These are phyloP conservation scores for Craterostigma plantagineum DNA, from an alignment of 257 asterid genomes.

Conservation along the genomic window DNA sequence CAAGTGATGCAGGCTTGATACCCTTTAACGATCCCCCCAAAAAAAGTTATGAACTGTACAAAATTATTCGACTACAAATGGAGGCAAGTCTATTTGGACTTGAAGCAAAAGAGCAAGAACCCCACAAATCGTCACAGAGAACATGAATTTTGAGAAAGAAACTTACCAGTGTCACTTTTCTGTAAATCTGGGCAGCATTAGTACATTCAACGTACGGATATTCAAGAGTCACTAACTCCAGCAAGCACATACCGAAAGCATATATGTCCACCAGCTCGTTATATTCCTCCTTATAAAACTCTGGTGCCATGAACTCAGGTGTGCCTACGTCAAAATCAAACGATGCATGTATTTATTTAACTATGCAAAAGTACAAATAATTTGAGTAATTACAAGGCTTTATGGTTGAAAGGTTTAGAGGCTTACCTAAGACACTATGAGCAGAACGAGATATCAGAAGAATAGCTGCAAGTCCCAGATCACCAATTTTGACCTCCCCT, in stretches of 20 bases:
- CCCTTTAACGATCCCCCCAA: constrained; percentile 36
- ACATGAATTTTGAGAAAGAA: constrained; percentile 3
- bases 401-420: background rate
- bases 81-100: too few relatives aligned
- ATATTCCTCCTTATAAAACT: constrained; percentile 42
- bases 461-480: constrained; percentile 36
- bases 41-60: background rate
- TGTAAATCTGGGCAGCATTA: constrained; percentile 47
- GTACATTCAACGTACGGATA: constrained; percentile 42
- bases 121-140: too few relatives aligned
- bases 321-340: constrained; percentile 29
- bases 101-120: constrained; percentile 4
- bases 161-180: constrained; percentile 39
- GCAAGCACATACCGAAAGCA: constrained; percentile 47
- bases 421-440: constrained; percentile 40
- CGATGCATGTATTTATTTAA: too few relatives aligned
- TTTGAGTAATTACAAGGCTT: background rate
- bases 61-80: too few relatives aligned
- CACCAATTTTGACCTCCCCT: constrained; percentile 40
- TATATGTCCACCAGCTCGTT: constrained; percentile 39
- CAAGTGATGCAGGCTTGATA: constrained; percentile 86
- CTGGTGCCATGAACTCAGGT: constrained; percentile 53
- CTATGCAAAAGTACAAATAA: too few relatives aligned
- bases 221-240: constrained; percentile 43
- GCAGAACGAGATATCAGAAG: constrained; percentile 66